A percentile compares a stretch with the other conserved stretches of the same genome.
phyloP scores from a whole-genome alignment of 768 basidiomycete species.

The Phylloporus sp. region DNA sequence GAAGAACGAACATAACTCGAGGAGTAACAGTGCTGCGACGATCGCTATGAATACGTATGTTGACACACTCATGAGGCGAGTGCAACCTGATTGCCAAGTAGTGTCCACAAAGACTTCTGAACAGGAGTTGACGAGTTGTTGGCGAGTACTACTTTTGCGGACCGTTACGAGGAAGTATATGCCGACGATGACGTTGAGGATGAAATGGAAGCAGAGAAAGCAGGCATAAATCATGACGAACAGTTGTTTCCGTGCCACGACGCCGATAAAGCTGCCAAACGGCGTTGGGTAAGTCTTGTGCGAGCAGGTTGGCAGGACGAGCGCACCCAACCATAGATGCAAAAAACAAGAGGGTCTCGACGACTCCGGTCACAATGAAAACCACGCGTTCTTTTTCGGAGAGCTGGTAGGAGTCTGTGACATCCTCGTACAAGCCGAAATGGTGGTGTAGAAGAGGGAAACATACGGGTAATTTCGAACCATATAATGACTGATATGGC shows the following conservation, averaged over 20 bases:
- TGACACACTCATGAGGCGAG: constrained; percentile 38
- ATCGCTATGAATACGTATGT: constrained; percentile 46
- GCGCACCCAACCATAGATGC: constrained; percentile 55
- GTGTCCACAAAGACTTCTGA: constrained; percentile 39
- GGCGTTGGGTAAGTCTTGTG: neutral
- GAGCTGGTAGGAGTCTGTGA: constrained; percentile 33
- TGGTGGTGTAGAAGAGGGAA: neutral
- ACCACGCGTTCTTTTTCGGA: constrained; percentile 33
- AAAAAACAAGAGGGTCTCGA: constrained; percentile 51
- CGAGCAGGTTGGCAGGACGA: neutral
- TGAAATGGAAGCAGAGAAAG: constrained; percentile 54
- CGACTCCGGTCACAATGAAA: constrained; percentile 48
- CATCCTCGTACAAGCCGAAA: neutral
- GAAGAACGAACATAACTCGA: constrained; percentile 53
- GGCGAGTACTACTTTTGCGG: constrained; percentile 41
- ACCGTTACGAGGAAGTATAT: constrained; percentile 50
- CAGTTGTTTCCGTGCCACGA: constrained; percentile 55
- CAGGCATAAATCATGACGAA: constrained; percentile 56
- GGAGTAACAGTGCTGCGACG: constrained; percentile 41
- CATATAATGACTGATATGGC: constrained; percentile 52
- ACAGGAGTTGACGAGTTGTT: constrained; percentile 44
- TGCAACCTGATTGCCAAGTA: constrained; percentile 43
- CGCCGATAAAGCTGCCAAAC: constrained; percentile 53
- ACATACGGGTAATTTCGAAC: constrained; percentile 61
- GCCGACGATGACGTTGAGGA: constrained; percentile 51